Percentiles rank a stretch among this genome's conserved stretches.
Conservation (phyloP, 495 filamentous ascomycete species). For the Hyaloscypha finlandica region DNA sequence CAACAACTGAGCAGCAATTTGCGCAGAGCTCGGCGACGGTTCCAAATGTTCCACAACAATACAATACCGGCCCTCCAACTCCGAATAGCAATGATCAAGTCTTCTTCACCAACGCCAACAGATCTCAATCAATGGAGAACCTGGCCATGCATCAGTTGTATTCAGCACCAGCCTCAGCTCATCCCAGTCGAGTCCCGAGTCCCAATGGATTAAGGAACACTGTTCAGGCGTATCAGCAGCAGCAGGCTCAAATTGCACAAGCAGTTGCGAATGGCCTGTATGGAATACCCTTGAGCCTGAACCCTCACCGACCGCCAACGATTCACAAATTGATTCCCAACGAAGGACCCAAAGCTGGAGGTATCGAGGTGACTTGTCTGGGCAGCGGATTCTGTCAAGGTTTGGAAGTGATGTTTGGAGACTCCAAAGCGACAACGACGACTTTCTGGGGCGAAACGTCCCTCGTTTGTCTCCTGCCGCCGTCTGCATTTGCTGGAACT, state of each 20-base stretch:
- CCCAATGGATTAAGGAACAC: slow-evolving; percentile 48
- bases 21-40: slow-evolving; percentile 14
- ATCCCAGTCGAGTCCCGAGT: slow-evolving; percentile 54
- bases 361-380: slow-evolving; percentile 81
- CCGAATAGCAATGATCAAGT: slow-evolving; percentile 56
- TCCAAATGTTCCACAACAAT: slow-evolving; percentile 43
- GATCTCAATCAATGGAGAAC: slow-evolving; percentile 57
- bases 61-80: slow-evolving; percentile 62
- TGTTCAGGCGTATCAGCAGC: slow-evolving; percentile 43
- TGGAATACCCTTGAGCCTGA: slow-evolving; percentile 36
- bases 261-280: slow-evolving; percentile 38
- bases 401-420: slow-evolving; percentile 85
- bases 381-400: slow-evolving; percentile 79
- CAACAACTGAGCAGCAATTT: slow-evolving; percentile 27
- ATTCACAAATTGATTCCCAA: slow-evolving; percentile 79
- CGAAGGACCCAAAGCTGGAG: slow-evolving; percentile 79
- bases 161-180: slow-evolving; percentile 67
- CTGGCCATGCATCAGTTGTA: slow-evolving; percentile 56
- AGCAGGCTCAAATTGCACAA: slow-evolving; percentile 43
- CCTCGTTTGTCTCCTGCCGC: slow-evolving; percentile 83
- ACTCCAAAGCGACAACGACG: slow-evolving; percentile 72
- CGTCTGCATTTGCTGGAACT: slow-evolving; percentile 64
- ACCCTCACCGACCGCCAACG: slow-evolving; percentile 48
- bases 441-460: slow-evolving; percentile 81
- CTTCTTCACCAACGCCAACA: slow-evolving; percentile 50